Evolutionary conservation across 73 alveolate genomes (phyloP).

Genomic region (Stentor coeruleus): DNA sequence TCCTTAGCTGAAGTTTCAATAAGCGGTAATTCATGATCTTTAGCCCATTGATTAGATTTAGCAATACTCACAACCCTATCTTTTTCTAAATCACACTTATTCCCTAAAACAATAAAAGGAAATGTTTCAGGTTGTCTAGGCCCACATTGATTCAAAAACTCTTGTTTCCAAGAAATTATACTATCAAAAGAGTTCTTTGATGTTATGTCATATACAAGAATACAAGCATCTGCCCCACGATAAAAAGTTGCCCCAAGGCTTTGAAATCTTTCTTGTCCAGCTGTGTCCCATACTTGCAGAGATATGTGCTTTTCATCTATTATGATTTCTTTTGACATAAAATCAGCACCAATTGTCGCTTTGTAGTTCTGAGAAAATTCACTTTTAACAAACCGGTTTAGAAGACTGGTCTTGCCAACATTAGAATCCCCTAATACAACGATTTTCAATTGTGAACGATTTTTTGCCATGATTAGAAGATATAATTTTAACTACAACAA

Average conservation of each 20-base stretch:
- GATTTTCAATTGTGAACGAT: constrained; percentile 51
- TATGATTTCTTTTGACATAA: constrained; percentile 79
- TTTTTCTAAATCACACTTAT: constrained; percentile 47
- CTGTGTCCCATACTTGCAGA: constrained; percentile 96
- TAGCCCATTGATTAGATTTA: constrained; percentile 71
- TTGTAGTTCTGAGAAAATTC: constrained; percentile 70
- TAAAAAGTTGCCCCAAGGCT: constrained; percentile 80
- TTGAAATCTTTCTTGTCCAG: constrained; percentile 93
- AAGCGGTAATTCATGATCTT: constrained; percentile 55
- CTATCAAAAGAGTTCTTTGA: constrained; percentile 51
- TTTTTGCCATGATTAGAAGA: constrained; percentile 26
- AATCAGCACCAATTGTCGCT: constrained; percentile 92
- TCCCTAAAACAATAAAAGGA: constrained; percentile 41
- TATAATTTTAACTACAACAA: background rate
- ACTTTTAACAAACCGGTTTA: constrained; percentile 68
- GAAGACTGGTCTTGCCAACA: constrained; percentile 88
- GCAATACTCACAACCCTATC: constrained; percentile 54
- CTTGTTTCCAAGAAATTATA: constrained; percentile 46
- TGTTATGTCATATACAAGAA: constrained; percentile 84
- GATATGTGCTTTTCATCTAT: constrained; percentile 60
- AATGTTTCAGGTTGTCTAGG: constrained; percentile 37
- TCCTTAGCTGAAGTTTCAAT: constrained; percentile 82
- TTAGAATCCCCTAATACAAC: constrained; percentile 69
- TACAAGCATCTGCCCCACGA: constrained; percentile 85
- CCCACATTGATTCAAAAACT: constrained; percentile 36